Evolutionary conservation across 768 basidiomycete genomes (phyloP).

Genomic region (Suillus subluteus): DNA sequence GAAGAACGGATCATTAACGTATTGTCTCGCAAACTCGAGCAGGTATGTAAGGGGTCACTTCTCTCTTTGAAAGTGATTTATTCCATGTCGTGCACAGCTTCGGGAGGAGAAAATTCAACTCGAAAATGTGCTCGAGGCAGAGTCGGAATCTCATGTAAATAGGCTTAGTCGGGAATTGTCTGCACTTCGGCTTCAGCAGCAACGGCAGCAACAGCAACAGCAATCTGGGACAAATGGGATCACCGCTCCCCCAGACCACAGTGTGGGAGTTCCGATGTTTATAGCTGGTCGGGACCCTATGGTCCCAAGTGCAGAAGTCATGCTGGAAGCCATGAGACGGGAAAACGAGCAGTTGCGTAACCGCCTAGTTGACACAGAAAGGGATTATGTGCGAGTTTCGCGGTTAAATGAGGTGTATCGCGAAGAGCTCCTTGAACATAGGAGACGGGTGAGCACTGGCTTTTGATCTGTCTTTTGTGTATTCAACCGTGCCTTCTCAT

Average conservation of each 20-base stretch:
- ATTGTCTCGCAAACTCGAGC: slow-evolving; percentile 80
- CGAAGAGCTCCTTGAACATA: slow-evolving; percentile 80
- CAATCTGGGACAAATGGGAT: slow-evolving; percentile 19
- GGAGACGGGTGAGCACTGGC: slow-evolving; percentile 61
- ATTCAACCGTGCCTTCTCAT: slow-evolving; percentile 2
- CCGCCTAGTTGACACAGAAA: slow-evolving; percentile 71
- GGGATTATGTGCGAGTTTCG: slow-evolving; percentile 74
- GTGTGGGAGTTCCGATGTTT: slow-evolving; percentile 13
- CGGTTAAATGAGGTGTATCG: slow-evolving; percentile 83
- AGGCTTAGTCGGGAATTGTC: slow-evolving; percentile 71
- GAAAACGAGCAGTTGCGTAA: slow-evolving; percentile 80
- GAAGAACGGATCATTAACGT: slow-evolving; percentile 88
- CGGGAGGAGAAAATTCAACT: slow-evolving; percentile 84
- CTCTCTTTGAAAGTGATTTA: slow-evolving; percentile 5
- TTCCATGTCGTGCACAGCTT: slow-evolving; percentile 48
- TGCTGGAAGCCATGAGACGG: slow-evolving; percentile 74
- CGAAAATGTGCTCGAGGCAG: slow-evolving; percentile 82
- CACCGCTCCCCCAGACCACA: slow-evolving; percentile 34
- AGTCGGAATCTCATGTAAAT: slow-evolving; percentile 86
- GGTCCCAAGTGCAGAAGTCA: slow-evolving; percentile 50
- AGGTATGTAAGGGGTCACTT: slow-evolving; percentile 46
- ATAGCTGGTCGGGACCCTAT: slow-evolving; percentile 33
- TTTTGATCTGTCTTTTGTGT: slow-evolving; percentile 15
- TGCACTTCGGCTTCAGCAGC: slow-evolving; percentile 63
- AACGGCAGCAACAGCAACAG: slow-evolving; percentile 42